Base-by-base conservation (phyloP, 2,329 filamentous ascomycete species). In the Alternaria atra region DNA sequence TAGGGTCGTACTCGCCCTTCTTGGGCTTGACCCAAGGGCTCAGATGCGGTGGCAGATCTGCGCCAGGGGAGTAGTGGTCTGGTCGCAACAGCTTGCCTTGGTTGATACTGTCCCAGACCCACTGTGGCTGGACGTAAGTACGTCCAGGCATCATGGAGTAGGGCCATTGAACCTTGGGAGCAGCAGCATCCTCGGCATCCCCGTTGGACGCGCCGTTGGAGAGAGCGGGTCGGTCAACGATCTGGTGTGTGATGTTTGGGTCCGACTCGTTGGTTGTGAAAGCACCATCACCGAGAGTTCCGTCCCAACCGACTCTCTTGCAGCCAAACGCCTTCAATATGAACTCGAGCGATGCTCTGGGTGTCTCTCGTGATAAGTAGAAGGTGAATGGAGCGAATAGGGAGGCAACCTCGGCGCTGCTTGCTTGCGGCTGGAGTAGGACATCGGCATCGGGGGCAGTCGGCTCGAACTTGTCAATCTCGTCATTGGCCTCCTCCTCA, bases 101-200 rank as follows among this genome's bases (percentile, higher is more conserved):
- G 77, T 99, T 99, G 77, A 97, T 83, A 73, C 92, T 94, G 76
- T 99, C 95, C 95, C 95, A 99, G 4, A 99, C 89, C 94, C 96
- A 99, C 78, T 99, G 95, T 20, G 95, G 95, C 82, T 99, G 95
- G 57, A 99, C 83, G 71, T 99, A 99, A 65, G 89, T 93, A 67
- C 95, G 87, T 35, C 94, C 94, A n/a, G 94, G 93, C 63, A 98
- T 90, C 63, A 93, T 89, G 65, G 88, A 88, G 73, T 92, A 91
- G 30, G 84, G 81, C 73, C 81, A 82, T 62, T 84, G 73, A 12
- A 66, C 79, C 63, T 79, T 83, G 35, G 79, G 73, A 50, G 72
- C 65, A 63, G 75, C 64, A 55, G 70, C 60, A 85, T 86, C 48
- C 82, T 82, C 64, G 83, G 43, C 13, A 74, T 73, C 37, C 70